Evolutionary conservation across 352 stramenopile species (phyloP).

Genomic region (Globisporangium canariense): DNA sequence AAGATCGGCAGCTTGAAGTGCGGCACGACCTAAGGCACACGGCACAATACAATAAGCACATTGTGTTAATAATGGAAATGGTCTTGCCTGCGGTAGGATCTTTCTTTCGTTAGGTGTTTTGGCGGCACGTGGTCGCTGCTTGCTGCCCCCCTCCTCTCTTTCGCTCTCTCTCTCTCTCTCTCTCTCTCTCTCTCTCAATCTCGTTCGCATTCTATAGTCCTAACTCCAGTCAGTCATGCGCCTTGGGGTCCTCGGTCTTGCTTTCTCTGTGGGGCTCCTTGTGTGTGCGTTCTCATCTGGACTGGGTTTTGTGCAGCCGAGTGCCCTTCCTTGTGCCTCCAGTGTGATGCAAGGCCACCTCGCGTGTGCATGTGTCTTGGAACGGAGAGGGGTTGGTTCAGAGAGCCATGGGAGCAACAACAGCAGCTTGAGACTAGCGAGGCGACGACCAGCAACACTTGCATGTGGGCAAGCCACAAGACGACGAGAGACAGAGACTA

Average conservation of each 20-base stretch:
- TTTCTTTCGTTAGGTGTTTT: neutral
- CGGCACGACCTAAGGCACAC: conserved; percentile 46
- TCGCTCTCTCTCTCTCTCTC: conserved; percentile 7
- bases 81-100: neutral
- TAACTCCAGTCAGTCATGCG: too few relatives aligned
- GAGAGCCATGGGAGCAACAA: neutral
- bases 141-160: neutral
- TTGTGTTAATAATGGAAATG: neutral
- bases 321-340: too few relatives aligned
- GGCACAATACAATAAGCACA: conserved; percentile 1
- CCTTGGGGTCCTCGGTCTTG: neutral
- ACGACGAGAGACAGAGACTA: conserved; percentile 12
- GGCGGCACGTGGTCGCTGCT: neutral
- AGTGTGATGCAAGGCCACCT: too few relatives aligned
- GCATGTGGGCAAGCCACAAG: neutral
- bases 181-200: conserved; percentile 1
- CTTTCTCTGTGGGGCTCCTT: too few relatives aligned
- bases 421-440: neutral
- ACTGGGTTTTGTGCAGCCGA: too few relatives aligned
- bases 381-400: neutral
- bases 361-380: neutral
- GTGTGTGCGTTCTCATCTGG: too few relatives aligned
- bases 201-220: neutral
- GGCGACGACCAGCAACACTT: neutral
- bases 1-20: conserved; percentile 89